These are phyloP conservation scores for Rhododendron simsii DNA, from an alignment of 148 eudicot genomes.

Conservation along the genomic window DNA sequence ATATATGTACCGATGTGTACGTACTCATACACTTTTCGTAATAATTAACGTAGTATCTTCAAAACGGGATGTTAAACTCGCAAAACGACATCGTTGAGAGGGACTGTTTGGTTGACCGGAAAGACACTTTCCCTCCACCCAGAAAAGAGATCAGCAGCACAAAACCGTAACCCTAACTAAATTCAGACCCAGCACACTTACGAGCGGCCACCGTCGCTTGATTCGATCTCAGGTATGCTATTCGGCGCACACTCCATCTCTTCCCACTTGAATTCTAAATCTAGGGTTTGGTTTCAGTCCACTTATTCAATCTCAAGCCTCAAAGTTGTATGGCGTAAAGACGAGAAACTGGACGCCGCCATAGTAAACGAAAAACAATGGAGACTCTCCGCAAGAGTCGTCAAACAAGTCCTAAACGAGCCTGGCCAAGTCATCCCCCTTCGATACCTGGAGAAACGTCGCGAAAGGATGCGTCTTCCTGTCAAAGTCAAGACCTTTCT, in stretches of 20 bases:
- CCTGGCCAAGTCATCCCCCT: conserved; percentile 64
- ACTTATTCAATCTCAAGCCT: conserved; percentile 55
- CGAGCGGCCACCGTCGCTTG: too few relatives aligned
- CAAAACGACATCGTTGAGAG: too few relatives aligned
- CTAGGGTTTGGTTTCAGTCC: conserved; percentile 30
- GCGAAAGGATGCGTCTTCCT: conserved; percentile 45
- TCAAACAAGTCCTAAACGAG: conserved; percentile 72
- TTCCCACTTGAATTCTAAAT: conserved; percentile 12
- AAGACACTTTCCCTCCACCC: background rate
- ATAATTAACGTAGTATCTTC: too few relatives aligned
- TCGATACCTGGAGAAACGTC: conserved; percentile 59
- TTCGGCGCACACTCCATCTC: conserved; percentile 7
- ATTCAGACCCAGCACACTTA: background rate
- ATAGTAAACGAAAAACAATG: conserved; percentile 61
- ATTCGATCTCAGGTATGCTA: conserved; percentile 13
- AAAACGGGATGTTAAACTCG: too few relatives aligned
- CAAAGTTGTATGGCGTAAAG: conserved; percentile 81
- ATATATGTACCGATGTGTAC: too few relatives aligned
- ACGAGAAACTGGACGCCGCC: conserved; percentile 52
- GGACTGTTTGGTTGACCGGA: background rate
- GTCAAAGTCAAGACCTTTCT: conserved; percentile 43
- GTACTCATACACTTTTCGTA: too few relatives aligned
- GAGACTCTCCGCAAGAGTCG: conserved; percentile 55
- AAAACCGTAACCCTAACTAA: background rate
- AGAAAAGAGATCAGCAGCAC: background rate